These are phyloP conservation scores for Penicillium sumatraense DNA, from an alignment of 2,329 filamentous ascomycete species.

Conservation along the genomic window DNA sequence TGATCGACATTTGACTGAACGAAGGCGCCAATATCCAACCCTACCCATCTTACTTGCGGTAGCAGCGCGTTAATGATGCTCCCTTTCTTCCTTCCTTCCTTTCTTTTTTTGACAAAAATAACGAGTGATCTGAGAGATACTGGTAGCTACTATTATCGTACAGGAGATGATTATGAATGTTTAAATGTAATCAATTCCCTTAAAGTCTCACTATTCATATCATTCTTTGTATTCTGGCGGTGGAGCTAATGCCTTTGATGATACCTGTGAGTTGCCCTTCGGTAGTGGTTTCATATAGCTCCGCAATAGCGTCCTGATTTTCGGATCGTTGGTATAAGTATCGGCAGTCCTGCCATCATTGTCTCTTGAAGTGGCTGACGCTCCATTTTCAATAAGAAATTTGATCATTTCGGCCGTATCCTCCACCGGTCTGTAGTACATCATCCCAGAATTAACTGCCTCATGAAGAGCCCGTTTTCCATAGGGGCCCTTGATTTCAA, in stretches of 20 bases:
- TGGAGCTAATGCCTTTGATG: background rate
- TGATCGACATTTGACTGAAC: too few species aligned
- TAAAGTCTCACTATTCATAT: too few species aligned
- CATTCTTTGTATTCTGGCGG: conserved; percentile 10
- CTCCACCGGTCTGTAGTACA: background rate
- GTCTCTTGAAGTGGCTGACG: background rate
- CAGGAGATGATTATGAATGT: too few species aligned
- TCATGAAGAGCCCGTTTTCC: conserved; percentile 1
- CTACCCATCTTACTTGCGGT: too few species aligned
- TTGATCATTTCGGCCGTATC: background rate
- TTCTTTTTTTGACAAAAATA: too few species aligned
- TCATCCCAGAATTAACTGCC: background rate
- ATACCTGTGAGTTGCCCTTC: background rate
- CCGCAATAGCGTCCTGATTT: conserved; percentile 10
- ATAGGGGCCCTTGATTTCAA: conserved; percentile 2
- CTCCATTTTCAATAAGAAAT: background rate
- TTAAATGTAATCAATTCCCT: too few species aligned
- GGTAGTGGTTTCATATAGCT: background rate
- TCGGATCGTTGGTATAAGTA: background rate
- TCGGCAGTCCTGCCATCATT: background rate
- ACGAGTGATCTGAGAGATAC: too few species aligned
- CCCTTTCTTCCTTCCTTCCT: too few species aligned
- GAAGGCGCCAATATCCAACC: too few species aligned
- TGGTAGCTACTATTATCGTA: too few species aligned
- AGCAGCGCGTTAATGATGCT: too few species aligned